Evolutionary conservation across 2,329 filamentous ascomycete species (phyloP), one percentile per base, ranked within the genome.

Genomic region (Colletotrichum tanaceti): DNA sequence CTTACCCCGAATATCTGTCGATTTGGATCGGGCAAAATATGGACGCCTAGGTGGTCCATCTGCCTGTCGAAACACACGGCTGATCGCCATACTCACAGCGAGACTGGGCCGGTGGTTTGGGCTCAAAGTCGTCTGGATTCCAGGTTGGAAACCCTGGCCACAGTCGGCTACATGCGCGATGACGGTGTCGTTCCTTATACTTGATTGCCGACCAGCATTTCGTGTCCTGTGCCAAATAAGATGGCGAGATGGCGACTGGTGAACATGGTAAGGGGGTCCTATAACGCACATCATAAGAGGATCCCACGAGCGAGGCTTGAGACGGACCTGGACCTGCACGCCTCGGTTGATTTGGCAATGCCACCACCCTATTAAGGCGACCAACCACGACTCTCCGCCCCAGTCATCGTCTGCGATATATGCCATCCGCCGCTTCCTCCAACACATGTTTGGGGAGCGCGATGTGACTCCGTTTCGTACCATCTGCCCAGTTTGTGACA

Each of bases 261-360:
- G 28, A 22, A 38, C 18, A 13, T 35, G 22, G 35, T 24, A 44
- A 58, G 43, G 57, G 62, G 52, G 38, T 58, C 53, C 71, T 74
- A 75, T 75, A 75, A 59, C 63, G 74, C 73, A 73, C 74, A 75
- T 75, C 74, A 71, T 75, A 75, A 74, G 74, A 70, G 72, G 68
- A 74, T 72, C 73, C 61, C 58, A 55, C 52, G 55, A 53, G 58
- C 35, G 47, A 54, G 49, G 55, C 43, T 57, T 44, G 32, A 11
- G 22, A 32, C 7, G 18, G 38, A 32, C 24, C 35, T 35, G n/a
- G 35, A 24, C 43, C 24, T 53, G 24, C 35, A 18, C 47, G 41
- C 32, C 53, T 39, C 50, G 44, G 52, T 54, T 52, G 43, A 20
- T 28, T 68, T 58, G 63, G 52, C 64, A 68, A 39, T 68, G 58